Percentiles rank a stretch among this genome's conserved stretches.
Evolutionary conservation across 2,329 filamentous ascomycete genomes (phyloP).

Genomic region (Aspergillus sp.): DNA sequence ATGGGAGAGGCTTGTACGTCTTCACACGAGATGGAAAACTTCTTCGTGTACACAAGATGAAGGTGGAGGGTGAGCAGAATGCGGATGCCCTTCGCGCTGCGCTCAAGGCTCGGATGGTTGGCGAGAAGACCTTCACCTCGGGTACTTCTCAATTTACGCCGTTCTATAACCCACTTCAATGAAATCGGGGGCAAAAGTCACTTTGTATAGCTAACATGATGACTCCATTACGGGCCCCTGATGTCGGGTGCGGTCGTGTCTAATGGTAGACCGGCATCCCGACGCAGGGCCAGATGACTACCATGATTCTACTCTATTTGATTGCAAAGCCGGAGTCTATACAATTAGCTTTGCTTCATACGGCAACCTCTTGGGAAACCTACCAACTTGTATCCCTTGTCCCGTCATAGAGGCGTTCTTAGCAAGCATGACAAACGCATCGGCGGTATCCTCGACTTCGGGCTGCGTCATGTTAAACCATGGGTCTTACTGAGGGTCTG

Average conservation of each 20-base stretch:
- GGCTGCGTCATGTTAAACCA: slow-evolving; percentile 27
- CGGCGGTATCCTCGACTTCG: slow-evolving; percentile 43
- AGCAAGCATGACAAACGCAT: slow-evolving; percentile 39
- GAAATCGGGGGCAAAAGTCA: slow-evolving; percentile 5
- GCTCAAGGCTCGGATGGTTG: slow-evolving; percentile 40
- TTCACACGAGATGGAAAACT: slow-evolving; percentile 37
- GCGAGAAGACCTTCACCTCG: slow-evolving; percentile 27
- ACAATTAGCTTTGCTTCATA: slow-evolving; percentile 10
- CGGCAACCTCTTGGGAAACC: slow-evolving; percentile 8
- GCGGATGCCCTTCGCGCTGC: slow-evolving; percentile 37
- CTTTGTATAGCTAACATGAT: slow-evolving; percentile 15
- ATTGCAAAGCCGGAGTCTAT: slow-evolving; percentile 36
- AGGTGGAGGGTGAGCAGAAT: slow-evolving; percentile 39
- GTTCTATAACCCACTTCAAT: slow-evolving; percentile 36
- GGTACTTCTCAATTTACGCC: slow-evolving; percentile 24
- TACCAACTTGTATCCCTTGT: slow-evolving; percentile 45
- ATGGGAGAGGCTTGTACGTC: slow-evolving; percentile 32
- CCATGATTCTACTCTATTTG: slow-evolving; percentile 3
- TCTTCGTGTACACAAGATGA: slow-evolving; percentile 37
- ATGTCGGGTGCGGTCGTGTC: no score
- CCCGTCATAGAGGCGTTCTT: slow-evolving; percentile 49
- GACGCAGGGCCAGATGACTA: no score
- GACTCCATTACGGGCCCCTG: slow-evolving; percentile 14
- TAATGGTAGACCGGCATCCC: no score
- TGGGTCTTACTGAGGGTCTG: neutral